phyloP scores from a whole-genome alignment of 129 eudicot species.

The Flaveria linearis region DNA sequence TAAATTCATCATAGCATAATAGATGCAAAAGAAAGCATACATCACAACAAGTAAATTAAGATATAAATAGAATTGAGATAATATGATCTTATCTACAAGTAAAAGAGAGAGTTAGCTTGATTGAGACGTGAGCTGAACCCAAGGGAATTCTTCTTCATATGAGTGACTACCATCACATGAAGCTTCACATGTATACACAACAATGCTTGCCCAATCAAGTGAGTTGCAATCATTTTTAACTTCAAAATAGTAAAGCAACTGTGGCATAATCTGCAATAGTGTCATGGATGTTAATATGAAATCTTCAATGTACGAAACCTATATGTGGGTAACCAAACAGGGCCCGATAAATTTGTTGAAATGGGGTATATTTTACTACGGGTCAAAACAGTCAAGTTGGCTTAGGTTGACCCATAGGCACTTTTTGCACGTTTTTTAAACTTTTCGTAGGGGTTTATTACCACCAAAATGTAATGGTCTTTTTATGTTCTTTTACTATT shows the following conservation, averaged over 20 bases:
- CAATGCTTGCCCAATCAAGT: slow-evolving; percentile 86
- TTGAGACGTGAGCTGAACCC: slow-evolving; percentile 78
- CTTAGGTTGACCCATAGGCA: no score
- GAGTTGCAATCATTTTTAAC: slow-evolving; percentile 63
- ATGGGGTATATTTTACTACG: no score
- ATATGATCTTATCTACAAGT: background rate
- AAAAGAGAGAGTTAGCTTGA: slow-evolving; percentile 18
- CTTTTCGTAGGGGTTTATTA: background rate
- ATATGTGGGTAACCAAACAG: no score
- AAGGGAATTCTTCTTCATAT: slow-evolving; percentile 74
- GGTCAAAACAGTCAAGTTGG: no score
- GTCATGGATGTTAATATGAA: background rate
- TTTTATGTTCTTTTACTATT: background rate
- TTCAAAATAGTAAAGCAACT: slow-evolving; percentile 62
- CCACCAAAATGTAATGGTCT: background rate
- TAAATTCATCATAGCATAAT: background rate
- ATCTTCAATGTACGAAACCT: no score
- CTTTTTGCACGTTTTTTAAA: no score
- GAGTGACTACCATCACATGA: slow-evolving; percentile 57
- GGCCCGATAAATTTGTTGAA: no score
- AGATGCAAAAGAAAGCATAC: background rate
- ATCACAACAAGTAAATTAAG: background rate
- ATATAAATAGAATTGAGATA: background rate
- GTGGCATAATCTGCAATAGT: slow-evolving; percentile 77
- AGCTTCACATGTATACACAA: slow-evolving; percentile 70